phyloP scores from a whole-genome alignment of 1,139 yeast genomes.

The Yueomyces sp. region DNA sequence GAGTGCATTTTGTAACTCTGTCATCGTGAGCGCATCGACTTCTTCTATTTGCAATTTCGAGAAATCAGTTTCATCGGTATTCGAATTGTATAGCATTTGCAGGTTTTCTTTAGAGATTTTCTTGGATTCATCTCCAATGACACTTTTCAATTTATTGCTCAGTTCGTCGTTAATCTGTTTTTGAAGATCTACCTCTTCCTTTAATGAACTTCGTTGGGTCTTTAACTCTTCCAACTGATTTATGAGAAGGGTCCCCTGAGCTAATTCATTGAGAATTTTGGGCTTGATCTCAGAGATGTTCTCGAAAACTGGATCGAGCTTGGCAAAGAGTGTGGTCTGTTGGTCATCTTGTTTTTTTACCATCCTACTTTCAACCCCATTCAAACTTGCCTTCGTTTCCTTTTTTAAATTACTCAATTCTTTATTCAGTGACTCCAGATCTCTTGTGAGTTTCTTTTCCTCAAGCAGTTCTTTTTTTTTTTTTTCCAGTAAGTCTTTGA shows the following conservation, averaged over 20 bases:
- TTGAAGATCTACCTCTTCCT: background rate
- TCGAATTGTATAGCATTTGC: background rate
- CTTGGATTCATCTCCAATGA: background rate
- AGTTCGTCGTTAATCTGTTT: background rate
- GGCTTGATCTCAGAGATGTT: background rate
- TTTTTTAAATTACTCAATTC: too few species aligned
- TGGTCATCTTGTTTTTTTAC: too few species aligned
- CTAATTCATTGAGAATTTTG: background rate
- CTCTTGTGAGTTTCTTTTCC: too few species aligned
- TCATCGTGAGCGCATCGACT: constrained; percentile 15
- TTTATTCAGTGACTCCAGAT: too few species aligned
- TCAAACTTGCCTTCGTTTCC: too few species aligned
- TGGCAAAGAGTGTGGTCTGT: too few species aligned
- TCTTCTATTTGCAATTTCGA: constrained; percentile 8
- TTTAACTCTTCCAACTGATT: background rate
- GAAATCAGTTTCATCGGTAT: background rate
- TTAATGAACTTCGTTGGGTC: background rate
- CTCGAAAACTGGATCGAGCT: too few species aligned
- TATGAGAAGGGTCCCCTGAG: background rate
- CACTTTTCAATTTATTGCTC: background rate
- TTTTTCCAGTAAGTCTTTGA: too few species aligned
- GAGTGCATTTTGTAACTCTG: constrained; percentile 21
- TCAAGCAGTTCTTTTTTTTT: too few species aligned
- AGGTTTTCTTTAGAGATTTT: background rate
- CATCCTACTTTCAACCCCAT: too few species aligned